Percentiles rank a stretch among this genome's conserved stretches.
Conservation (phyloP, 2,329 filamentous ascomycete genomes). For the Meredithiella fracta region DNA sequence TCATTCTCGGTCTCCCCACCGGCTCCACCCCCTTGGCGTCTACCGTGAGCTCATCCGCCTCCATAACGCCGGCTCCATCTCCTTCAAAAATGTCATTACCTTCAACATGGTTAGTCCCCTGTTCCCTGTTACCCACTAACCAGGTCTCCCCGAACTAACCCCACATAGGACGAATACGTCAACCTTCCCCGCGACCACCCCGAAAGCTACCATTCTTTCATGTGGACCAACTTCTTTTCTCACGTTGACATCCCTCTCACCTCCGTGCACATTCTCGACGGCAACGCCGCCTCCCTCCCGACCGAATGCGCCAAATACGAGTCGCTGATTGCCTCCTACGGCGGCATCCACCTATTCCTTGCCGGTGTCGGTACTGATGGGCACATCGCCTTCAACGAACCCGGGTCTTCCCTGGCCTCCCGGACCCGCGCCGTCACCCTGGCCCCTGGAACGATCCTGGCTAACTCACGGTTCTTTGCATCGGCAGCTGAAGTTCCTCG, state of each 20-base stretch:
- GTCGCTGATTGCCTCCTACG: conserved; percentile 53
- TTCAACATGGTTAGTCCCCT: conserved; percentile 61
- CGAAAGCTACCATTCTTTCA: conserved; percentile 79
- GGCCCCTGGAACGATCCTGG: conserved; percentile 71
- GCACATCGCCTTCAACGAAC: conserved; percentile 84
- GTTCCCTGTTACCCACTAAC: conserved; percentile 11
- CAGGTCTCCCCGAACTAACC: conserved; percentile 7
- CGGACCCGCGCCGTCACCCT: conserved; percentile 74
- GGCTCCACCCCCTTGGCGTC: conserved; percentile 66
- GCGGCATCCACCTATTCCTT: conserved; percentile 74
- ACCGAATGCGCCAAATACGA: conserved; percentile 69
- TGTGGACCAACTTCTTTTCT: conserved; percentile 86
- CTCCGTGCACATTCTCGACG: conserved; percentile 73
- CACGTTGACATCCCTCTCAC: conserved; percentile 64
- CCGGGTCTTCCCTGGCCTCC: conserved; percentile 60
- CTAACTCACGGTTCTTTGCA: conserved; percentile 70
- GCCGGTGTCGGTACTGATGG: conserved; percentile 75
- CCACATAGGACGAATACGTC: conserved; percentile 62
- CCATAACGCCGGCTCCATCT: conserved; percentile 51
- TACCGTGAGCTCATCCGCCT: conserved; percentile 60
- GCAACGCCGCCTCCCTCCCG: conserved; percentile 59
- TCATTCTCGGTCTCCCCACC: conserved; percentile 70
- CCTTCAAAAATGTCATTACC: conserved; percentile 75
- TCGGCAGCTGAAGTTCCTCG: conserved; percentile 56
- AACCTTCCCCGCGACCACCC: conserved; percentile 68